Percentiles rank a stretch among this genome's conserved stretches.
These are phyloP conservation scores for Pseudophaeomoniella oleicola DNA, from an alignment of 2,329 filamentous ascomycete genomes.

Conservation along the genomic window DNA sequence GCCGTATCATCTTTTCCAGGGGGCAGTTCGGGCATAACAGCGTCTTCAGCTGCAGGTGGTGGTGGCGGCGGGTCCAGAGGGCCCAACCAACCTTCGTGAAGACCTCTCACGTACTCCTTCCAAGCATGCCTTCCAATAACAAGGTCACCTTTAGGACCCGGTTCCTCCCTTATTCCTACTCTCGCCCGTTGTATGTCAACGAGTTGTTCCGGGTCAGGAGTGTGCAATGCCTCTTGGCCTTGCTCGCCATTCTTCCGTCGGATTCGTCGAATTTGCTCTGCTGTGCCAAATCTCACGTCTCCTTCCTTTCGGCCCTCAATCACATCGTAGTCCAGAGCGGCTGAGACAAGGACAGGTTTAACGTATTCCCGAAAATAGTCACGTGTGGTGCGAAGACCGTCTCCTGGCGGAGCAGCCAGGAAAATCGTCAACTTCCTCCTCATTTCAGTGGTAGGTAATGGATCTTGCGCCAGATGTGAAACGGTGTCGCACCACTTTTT, in stretches of 20 bases:
- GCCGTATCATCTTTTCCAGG: conserved; percentile 13
- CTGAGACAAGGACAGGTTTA: conserved; percentile 80
- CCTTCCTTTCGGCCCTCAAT: conserved; percentile 83
- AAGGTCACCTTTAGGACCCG: conserved; percentile 67
- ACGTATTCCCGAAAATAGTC: conserved; percentile 95
- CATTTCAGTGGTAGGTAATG: conserved; percentile 56
- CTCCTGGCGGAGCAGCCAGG: conserved; percentile 71
- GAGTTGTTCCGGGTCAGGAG: conserved; percentile 41
- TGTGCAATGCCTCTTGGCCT: conserved; percentile 24
- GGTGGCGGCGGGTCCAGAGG: conserved; percentile 47
- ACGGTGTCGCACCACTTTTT: conserved; percentile 78
- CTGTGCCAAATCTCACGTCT: conserved; percentile 76
- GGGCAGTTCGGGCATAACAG: conserved; percentile 11
- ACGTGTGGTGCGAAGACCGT: conserved; percentile 69
- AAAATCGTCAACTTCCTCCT: conserved; percentile 77
- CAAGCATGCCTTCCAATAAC: conserved; percentile 84
- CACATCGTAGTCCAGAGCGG: conserved; percentile 90
- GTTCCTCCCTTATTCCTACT: conserved; percentile 55
- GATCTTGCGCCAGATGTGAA: conserved; percentile 66
- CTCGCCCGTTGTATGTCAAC: conserved; percentile 49
- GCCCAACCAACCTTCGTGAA: conserved; percentile 94
- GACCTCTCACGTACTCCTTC: conserved; percentile 89
- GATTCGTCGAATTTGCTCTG: conserved; percentile 62
- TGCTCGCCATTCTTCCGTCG: conserved; percentile 48
- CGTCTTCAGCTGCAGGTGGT: conserved; percentile 12